Conservation (phyloP, 495 filamentous ascomycete genomes). For the Tuber microsphaerosporum region DNA sequence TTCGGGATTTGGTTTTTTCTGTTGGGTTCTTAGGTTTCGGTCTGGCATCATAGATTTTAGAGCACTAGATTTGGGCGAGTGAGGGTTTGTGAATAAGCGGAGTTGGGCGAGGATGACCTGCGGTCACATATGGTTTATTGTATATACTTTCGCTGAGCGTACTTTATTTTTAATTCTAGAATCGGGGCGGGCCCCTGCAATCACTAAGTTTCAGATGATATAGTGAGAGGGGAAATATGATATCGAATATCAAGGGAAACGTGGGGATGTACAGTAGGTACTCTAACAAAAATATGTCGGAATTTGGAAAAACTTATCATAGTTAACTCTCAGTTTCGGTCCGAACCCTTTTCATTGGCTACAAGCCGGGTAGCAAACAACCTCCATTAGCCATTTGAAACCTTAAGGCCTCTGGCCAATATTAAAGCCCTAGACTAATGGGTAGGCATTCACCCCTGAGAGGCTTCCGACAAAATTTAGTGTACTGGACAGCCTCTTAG, state of each 20-base stretch:
- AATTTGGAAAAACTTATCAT: neutral
- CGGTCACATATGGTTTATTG: neutral
- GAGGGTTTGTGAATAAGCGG: neutral
- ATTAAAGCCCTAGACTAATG: neutral
- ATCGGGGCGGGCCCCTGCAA: neutral
- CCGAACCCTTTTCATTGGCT: neutral
- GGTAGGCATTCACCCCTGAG: neutral
- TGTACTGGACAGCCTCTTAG: neutral
- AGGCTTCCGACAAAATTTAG: neutral
- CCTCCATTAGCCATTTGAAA: neutral
- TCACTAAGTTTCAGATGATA: neutral
- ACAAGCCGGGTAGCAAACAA: neutral
- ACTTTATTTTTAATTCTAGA: neutral
- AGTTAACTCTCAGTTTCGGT: neutral
- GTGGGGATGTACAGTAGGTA: neutral
- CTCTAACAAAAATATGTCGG: neutral
- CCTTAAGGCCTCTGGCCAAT: neutral
- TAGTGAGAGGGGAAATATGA: neutral
- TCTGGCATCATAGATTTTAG: neutral
- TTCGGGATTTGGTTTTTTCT: neutral
- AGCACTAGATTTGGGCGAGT: neutral
- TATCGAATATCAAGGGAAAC: neutral
- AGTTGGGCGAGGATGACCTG: neutral
- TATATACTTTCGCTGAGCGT: neutral
- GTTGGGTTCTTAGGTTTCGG: neutral